phyloP scores from a whole-genome alignment of 129 eudicot genomes.

The Kitagawia praeruptora region DNA sequence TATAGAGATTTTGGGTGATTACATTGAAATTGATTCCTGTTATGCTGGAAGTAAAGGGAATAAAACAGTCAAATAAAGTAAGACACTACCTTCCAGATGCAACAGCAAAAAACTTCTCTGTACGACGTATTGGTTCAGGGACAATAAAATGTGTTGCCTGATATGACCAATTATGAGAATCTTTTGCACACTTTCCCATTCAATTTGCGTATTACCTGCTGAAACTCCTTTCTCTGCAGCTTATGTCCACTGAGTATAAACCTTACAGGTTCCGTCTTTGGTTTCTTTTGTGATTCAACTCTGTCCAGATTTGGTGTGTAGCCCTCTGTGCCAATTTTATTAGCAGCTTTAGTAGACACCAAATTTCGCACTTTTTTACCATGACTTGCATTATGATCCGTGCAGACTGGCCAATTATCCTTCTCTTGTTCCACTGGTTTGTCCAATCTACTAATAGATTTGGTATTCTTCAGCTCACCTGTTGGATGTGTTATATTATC shows the following conservation, averaged over 20 bases:
- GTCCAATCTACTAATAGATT: not conserved
- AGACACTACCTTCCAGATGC: conserved; percentile 82
- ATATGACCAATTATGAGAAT: conserved; percentile 90
- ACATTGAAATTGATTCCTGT: not conserved
- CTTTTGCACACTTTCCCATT: conserved; percentile 84
- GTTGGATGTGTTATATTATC: not conserved
- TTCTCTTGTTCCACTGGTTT: conserved; percentile 37
- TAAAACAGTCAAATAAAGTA: not conserved
- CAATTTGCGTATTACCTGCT: conserved; percentile 51
- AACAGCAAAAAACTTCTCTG: conserved; percentile 93
- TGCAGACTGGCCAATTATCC: conserved; percentile 39
- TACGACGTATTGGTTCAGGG: conserved; percentile 77
- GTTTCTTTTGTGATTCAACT: not conserved
- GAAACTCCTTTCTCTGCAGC: conserved; percentile 82
- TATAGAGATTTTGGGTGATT: not conserved
- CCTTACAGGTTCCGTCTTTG: conserved; percentile 46
- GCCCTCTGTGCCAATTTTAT: conserved; percentile 10
- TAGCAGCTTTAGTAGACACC: conserved; percentile 10
- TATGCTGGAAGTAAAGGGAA: not conserved
- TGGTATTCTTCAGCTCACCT: conserved; percentile 6
- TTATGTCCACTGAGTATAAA: conserved; percentile 80
- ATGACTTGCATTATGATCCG: conserved; percentile 21
- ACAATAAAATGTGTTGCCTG: conserved; percentile 96
- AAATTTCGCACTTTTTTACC: conserved; percentile 18
- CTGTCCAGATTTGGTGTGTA: not conserved